Evolutionary conservation across 768 basidiomycete genomes (phyloP).

Genomic region (Tricholoma flavovirens): DNA sequence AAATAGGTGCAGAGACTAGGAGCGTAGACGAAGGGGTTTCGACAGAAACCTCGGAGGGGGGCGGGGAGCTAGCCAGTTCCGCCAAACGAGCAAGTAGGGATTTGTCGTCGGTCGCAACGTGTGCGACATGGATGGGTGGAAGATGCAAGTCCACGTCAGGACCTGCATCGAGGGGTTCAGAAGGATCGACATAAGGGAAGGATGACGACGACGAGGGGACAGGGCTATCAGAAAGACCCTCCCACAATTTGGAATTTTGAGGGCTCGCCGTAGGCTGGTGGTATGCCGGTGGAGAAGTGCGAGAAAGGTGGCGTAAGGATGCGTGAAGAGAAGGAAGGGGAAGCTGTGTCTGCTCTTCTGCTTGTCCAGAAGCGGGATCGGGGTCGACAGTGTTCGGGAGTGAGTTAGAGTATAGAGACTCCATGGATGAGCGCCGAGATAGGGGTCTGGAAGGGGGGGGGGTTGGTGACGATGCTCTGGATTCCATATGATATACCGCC

Average conservation of each 20-base stretch:
- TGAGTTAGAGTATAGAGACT: constrained; percentile 10
- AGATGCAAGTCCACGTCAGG: constrained; percentile 10
- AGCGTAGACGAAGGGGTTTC: constrained; percentile 12
- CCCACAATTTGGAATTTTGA: constrained; percentile 4
- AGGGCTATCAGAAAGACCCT: constrained; percentile 1
- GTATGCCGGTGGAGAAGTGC: constrained; percentile 40
- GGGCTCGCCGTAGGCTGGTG: constrained; percentile 24
- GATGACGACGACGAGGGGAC: background rate
- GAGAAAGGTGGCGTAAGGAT: constrained; percentile 13
- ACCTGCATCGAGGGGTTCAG: constrained; percentile 5
- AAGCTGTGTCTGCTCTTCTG: constrained; percentile 10
- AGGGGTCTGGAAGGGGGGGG: constrained; percentile 13
- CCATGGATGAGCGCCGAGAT: constrained; percentile 29
- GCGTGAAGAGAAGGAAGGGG: constrained; percentile 7
- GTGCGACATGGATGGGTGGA: constrained; percentile 35
- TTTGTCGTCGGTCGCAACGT: constrained; percentile 66
- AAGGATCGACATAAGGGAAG: constrained; percentile 11
- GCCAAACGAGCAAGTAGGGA: constrained; percentile 47
- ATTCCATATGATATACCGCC: constrained; percentile 8
- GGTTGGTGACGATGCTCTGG: constrained; percentile 4
- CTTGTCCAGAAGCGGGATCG: background rate
- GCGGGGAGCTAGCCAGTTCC: constrained; percentile 50
- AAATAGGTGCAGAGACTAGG: constrained; percentile 44
- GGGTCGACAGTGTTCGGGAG: background rate
- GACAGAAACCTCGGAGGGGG: constrained; percentile 19